A percentile compares a stretch with the other conserved stretches of the same genome.
These are phyloP conservation scores for Fraxinus platypoda DNA, from an alignment of 305 asterid genomes.

Conservation along the genomic window DNA sequence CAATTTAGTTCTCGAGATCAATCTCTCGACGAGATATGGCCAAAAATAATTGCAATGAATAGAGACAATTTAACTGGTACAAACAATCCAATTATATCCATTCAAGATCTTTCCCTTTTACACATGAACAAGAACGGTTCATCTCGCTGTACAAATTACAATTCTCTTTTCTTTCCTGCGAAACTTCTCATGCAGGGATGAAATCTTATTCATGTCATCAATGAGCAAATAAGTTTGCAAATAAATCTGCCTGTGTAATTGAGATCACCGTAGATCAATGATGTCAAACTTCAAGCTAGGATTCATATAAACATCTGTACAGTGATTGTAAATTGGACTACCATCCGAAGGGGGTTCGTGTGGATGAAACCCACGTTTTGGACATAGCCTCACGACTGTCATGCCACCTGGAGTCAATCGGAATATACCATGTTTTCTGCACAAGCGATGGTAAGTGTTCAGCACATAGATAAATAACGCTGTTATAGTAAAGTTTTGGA, in stretches of 20 bases:
- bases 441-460: not conserved
- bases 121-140: not conserved
- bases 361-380: slow-evolving; percentile 85
- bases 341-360: slow-evolving; percentile 91
- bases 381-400: slow-evolving; percentile 88
- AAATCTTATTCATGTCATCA: slow-evolving; percentile 6
- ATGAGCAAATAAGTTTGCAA: slow-evolving; percentile 14
- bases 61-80: not conserved
- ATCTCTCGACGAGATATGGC: not conserved
- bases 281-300: slow-evolving; percentile 71
- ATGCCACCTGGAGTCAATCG: slow-evolving; percentile 91
- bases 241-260: not conserved
- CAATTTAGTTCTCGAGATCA: not conserved
- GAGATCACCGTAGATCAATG: slow-evolving; percentile 79
- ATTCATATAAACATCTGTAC: slow-evolving; percentile 92
- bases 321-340: slow-evolving; percentile 80
- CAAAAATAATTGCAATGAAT: not conserved
- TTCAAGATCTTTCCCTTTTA: not conserved
- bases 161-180: not conserved
- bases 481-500: not conserved
- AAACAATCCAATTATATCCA: not conserved
- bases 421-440: slow-evolving; percentile 85
- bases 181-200: not conserved
- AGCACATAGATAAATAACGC: not conserved
- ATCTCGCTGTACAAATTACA: not conserved